A percentile compares a stretch with the other conserved stretches of the same genome.
These are phyloP conservation scores for Penicillium ucsense DNA, from an alignment of 495 filamentous ascomycete genomes.

Conservation along the genomic window DNA sequence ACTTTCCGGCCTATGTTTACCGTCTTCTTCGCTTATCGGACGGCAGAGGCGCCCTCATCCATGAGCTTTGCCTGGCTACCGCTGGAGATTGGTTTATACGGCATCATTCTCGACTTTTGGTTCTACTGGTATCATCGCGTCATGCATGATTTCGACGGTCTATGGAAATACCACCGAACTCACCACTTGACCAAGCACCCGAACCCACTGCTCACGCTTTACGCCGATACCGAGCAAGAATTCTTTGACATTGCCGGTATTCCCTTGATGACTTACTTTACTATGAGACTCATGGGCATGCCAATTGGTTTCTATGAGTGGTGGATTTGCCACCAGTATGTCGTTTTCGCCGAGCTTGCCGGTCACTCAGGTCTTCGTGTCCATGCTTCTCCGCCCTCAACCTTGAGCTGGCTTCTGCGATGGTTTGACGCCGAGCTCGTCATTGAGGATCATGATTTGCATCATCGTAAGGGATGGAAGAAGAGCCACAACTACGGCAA, in stretches of 20 bases:
- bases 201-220: constrained; percentile 25
- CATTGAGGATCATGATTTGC: constrained; percentile 31
- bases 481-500: constrained; percentile 33
- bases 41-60: constrained; percentile 7
- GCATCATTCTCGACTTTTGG: constrained; percentile 33
- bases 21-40: constrained; percentile 22
- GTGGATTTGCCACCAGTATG: constrained; percentile 33
- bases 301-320: constrained; percentile 34
- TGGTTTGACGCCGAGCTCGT: constrained; percentile 24
- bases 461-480: constrained; percentile 33
- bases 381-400: constrained; percentile 21
- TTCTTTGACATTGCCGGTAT: constrained; percentile 30
- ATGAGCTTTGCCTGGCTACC: constrained; percentile 23
- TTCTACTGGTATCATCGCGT: constrained; percentile 34
- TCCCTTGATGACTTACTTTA: constrained; percentile 26
- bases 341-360: constrained; percentile 25
- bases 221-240: constrained; percentile 29
- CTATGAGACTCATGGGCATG: constrained; percentile 21
- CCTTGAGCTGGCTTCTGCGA: constrained; percentile 19
- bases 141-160: constrained; percentile 22
- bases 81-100: constrained; percentile 24
- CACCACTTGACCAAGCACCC: constrained; percentile 34
- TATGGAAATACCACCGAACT: constrained; percentile 34
- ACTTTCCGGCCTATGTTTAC: constrained; percentile 26
- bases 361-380: constrained; percentile 28